Base-by-base conservation (phyloP, 371 early-diverging fungal genomes). In the Smittium mucronatum region DNA sequence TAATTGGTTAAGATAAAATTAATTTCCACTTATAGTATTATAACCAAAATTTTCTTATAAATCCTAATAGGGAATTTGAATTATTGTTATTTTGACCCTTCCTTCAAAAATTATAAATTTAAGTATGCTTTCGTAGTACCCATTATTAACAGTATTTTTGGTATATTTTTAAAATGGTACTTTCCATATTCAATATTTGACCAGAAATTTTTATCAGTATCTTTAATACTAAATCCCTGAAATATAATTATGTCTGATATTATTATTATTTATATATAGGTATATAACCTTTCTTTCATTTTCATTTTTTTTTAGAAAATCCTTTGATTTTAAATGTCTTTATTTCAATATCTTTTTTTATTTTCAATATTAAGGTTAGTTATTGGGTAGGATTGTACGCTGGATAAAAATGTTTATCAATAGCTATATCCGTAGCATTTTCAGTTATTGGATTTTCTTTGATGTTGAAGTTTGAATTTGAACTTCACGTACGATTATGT, bases 231-330 rank as follows among this genome's bases (percentile, higher is more conserved):
- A 2, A 28, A 11, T 33, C 34, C 65, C 34, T 65, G 65, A 32
- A 65, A 65, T 2, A 2, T 32, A 65, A 65, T 31, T 61, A 61
- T 33, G n/a, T 61, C 33, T n/a, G n/a, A n/a, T n/a, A n/a, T n/a
- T n/a, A n/a, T n/a, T n/a, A n/a, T 11, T 30, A 5, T 61, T 26
- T 61, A 15, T 61, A 61, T 5, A 33, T 30, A 61, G 5, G 29
- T 61, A 61, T 15, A 61, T 11, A 61, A 15, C 16, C 63, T n/a
- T n/a, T n/a, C n/a, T n/a, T 33, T 5, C 33, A 5, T 16, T 33
- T 28, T 61, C 26, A 15, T 21, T 30, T 30, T 11, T 61, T 61
- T 30, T 5, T 26, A 33, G 63, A 5, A 11, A 61, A 15, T 33
- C 63, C 63, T 16, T 61, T 61, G 11, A 61, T 26, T 15, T 61